phyloP scores from a whole-genome alignment of 257 asterid genomes.

The Galeopsis tetrahit region DNA sequence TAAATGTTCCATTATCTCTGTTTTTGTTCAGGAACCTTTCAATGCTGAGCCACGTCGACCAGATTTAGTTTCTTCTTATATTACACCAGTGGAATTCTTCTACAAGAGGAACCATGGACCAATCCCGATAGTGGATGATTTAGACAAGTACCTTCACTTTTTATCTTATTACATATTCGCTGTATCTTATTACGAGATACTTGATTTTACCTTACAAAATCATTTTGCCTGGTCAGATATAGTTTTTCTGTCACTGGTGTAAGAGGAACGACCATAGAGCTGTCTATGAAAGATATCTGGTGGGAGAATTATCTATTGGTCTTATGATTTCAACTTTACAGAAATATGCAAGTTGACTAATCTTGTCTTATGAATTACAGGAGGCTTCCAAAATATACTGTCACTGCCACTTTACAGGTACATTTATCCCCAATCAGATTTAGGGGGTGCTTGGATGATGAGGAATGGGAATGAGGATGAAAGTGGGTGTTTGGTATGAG shows the following conservation, averaged over 20 bases:
- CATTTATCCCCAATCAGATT: not conserved
- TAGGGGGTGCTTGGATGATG: too few species aligned
- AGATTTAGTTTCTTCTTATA: constrained; percentile 69
- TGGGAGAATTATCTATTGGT: constrained; percentile 42
- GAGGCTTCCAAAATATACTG: constrained; percentile 77
- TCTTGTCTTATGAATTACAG: constrained; percentile 46
- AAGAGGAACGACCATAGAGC: constrained; percentile 47
- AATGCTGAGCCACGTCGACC: constrained; percentile 91
- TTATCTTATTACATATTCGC: not conserved
- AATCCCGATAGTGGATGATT: constrained; percentile 78
- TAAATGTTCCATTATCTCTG: not conserved
- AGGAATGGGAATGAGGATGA: too few species aligned
- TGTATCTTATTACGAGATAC: not conserved
- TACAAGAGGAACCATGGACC: constrained; percentile 99
- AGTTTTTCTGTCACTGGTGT: constrained; percentile 65
- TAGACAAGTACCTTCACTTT: constrained; percentile 59
- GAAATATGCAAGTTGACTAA: not conserved
- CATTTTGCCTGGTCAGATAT: constrained; percentile 59
- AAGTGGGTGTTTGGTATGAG: too few species aligned
- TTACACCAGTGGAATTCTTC: constrained; percentile 85
- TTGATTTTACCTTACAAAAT: constrained; percentile 29
- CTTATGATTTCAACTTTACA: constrained; percentile 11
- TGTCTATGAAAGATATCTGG: constrained; percentile 87
- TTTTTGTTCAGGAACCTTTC: constrained; percentile 76
- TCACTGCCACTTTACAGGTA: constrained; percentile 96